These are phyloP conservation scores for Fusarium pseudocircinatum DNA, from an alignment of 2,329 filamentous ascomycete genomes.

Conservation along the genomic window DNA sequence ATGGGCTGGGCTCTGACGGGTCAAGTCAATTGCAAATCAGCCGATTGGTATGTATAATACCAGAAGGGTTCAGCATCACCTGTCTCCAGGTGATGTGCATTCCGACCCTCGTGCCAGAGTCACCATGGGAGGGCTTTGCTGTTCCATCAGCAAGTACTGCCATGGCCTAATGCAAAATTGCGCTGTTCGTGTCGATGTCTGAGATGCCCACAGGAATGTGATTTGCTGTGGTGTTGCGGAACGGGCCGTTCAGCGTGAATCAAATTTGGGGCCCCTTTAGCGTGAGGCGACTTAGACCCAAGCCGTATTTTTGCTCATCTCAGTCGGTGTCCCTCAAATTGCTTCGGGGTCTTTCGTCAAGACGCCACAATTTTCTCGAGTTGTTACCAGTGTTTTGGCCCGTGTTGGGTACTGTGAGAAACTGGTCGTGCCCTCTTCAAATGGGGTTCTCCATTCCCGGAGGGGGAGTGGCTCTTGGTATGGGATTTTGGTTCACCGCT, in stretches of 20 bases:
- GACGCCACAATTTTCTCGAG: neutral
- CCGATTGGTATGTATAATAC: neutral
- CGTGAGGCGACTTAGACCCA: neutral
- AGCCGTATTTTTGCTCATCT: neutral
- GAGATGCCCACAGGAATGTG: constrained; percentile 20
- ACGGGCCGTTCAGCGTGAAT: constrained; percentile 37
- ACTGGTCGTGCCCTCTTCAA: constrained; percentile 35
- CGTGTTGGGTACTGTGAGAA: neutral
- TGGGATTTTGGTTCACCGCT: constrained; percentile 21
- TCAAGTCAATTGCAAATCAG: neutral
- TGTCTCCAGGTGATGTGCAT: neutral
- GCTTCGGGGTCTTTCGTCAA: neutral
- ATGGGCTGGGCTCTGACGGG: neutral
- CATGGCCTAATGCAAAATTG: constrained; percentile 1
- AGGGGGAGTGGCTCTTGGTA: constrained; percentile 40
- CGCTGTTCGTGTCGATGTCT: constrained; percentile 26
- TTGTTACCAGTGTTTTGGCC: neutral
- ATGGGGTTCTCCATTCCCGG: constrained; percentile 58
- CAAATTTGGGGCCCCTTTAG: constrained; percentile 15
- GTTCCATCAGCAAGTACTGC: constrained; percentile 1
- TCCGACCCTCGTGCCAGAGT: neutral
- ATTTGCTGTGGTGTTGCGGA: constrained; percentile 21
- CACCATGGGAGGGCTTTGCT: neutral
- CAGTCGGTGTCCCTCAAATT: neutral
- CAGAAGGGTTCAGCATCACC: neutral